Conservation (phyloP, 2,329 filamentous ascomycete genomes). For the Fusarium sp. region DNA sequence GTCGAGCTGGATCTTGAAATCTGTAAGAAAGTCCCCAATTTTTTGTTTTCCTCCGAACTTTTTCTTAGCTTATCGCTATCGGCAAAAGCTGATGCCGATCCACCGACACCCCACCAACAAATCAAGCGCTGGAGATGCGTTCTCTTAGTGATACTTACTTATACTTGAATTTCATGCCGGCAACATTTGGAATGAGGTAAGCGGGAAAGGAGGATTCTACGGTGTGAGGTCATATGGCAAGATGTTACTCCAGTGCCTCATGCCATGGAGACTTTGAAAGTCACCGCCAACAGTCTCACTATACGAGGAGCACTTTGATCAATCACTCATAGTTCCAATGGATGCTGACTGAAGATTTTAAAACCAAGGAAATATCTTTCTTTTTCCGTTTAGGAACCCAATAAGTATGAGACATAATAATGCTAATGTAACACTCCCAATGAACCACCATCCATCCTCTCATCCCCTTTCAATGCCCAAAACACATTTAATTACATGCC, state of each 20-base stretch:
- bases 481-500: slow-evolving; percentile 38
- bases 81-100: slow-evolving; percentile 42
- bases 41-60: slow-evolving; percentile 33
- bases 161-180: not conserved
- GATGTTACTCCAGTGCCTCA: not conserved
- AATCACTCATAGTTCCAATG: not conserved
- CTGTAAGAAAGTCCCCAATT: slow-evolving; percentile 33
- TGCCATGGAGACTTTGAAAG: not conserved
- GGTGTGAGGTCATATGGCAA: not conserved
- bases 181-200: slow-evolving; percentile 1
- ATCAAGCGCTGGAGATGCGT: not conserved
- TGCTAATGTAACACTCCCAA: slow-evolving; percentile 29
- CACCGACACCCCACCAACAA: slow-evolving; percentile 29
- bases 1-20: slow-evolving; percentile 18
- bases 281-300: not conserved
- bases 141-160: slow-evolving; percentile 2
- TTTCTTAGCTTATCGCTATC: slow-evolving; percentile 36
- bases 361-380: slow-evolving; percentile 39
- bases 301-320: not conserved
- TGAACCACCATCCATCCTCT: slow-evolving; percentile 24
- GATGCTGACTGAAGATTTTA: not conserved
- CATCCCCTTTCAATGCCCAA: slow-evolving; percentile 33
- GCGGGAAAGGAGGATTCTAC: not conserved
- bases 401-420: slow-evolving; percentile 32
- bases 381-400: slow-evolving; percentile 44